Percentiles rank a stretch among this genome's conserved stretches.
phyloP scores from a whole-genome alignment of 495 filamentous ascomycete genomes.

The Hypoxylon rickii region DNA sequence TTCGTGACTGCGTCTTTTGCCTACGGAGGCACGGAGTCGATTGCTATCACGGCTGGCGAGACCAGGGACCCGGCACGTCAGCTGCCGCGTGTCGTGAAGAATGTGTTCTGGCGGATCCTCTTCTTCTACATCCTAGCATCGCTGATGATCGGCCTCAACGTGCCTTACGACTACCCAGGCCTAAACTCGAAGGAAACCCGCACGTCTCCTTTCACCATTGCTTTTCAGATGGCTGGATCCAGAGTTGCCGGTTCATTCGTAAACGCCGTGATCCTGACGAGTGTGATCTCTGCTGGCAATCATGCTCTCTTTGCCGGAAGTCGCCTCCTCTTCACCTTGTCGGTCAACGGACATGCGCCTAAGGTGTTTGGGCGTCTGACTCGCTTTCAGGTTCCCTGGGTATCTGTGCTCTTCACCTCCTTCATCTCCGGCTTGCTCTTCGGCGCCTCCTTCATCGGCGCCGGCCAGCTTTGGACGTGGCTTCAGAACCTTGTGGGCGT shows the following conservation, averaged over 20 bases:
- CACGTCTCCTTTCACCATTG: conserved; percentile 66
- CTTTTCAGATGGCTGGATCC: conserved; percentile 61
- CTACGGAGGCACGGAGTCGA: conserved; percentile 54
- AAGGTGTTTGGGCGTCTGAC: conserved; percentile 54
- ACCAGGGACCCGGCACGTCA: conserved; percentile 58
- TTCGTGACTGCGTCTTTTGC: conserved; percentile 38
- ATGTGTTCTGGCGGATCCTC: conserved; percentile 58
- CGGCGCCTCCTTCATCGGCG: conserved; percentile 64
- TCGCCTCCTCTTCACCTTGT: conserved; percentile 50
- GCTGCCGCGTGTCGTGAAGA: conserved; percentile 44
- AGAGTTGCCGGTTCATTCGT: conserved; percentile 64
- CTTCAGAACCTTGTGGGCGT: conserved; percentile 65
- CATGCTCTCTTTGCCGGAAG: conserved; percentile 61
- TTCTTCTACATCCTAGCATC: conserved; percentile 67
- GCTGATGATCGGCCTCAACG: conserved; percentile 63
- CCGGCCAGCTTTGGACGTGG: conserved; percentile 63
- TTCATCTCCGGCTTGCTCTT: conserved; percentile 63
- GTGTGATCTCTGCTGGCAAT: conserved; percentile 48
- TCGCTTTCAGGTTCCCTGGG: conserved; percentile 61
- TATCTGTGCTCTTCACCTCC: conserved; percentile 60
- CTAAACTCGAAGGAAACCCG: conserved; percentile 53
- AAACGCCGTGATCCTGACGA: conserved; percentile 61
- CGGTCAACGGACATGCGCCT: conserved; percentile 36
- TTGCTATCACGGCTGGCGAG: conserved; percentile 65
- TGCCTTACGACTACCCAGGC: conserved; percentile 52